Evolutionary conservation across 2,329 filamentous ascomycete genomes (phyloP), one percentile per base, ranked within the genome.

Genomic region (Ceratocystis albifundus): DNA sequence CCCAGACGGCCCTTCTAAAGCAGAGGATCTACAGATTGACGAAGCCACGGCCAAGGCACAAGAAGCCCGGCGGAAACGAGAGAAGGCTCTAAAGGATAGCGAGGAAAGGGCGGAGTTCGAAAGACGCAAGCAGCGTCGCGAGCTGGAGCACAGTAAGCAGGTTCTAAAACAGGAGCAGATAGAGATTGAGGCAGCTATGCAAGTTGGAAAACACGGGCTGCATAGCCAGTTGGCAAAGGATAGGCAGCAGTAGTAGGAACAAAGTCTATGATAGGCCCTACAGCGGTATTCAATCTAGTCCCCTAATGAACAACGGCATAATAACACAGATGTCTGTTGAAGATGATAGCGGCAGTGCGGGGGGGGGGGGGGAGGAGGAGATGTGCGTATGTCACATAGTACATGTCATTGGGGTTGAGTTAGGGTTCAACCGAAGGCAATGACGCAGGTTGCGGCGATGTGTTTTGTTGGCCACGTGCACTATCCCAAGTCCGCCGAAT

Each of bases 181-280:
- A 69, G 85, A 89, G 71, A 75, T 90, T 66, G 82, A 88, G 71
- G 77, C 79, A 69, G 88, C 88, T 0, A 87, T 89, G 85, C 81
- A 80, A 67, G 80, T 90, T 12, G 81, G 82, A 0, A 89, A 87
- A 74, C 82, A 80, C 68, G 88, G 64, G 2, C 20, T 66, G 28
- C 59, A 46, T n/a, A 63, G 65, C 53, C 61, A 66, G 65, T 46
- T 66, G 22, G 48, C 55, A 36, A 36, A 59, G 28, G 17, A 59
- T 59, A 2, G 20, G 25, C n/a, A 53, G 25, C n/a, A 53, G 20
- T 36, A 59, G 55, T 59, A 17, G n/a, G 15, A 53, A 15, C 8
- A 53, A 15, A 53, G 20, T 8, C 48, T 12, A 41, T 12, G 36
- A 41, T 41, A 41, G 36, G 10, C 36, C 10, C 36, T 41, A 41